Conservation (phyloP, 139 green algal species). For the Pseudopediastrum boryanum region DNA sequence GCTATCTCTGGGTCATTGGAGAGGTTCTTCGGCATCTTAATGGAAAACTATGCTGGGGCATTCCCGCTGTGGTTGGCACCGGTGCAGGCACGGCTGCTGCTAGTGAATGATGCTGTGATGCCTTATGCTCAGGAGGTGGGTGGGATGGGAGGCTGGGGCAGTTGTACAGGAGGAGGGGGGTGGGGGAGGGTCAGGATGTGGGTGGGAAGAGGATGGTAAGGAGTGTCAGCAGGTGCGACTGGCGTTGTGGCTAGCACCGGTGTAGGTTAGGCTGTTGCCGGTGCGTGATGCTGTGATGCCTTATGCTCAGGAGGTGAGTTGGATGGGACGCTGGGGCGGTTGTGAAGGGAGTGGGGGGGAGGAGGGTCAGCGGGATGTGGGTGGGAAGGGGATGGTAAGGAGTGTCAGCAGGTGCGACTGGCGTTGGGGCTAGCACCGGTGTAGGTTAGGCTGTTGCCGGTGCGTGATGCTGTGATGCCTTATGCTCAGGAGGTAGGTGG, state of each 20-base stretch:
- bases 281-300: constrained; percentile 70
- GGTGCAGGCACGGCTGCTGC: constrained; percentile 85
- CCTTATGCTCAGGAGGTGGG: constrained; percentile 66
- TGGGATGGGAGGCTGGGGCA: neutral
- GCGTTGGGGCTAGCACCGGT: too few species aligned
- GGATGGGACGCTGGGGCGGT: too few species aligned
- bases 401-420: too few species aligned
- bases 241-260: constrained; percentile 94
- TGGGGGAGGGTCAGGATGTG: neutral
- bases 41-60: constrained; percentile 93
- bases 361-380: too few species aligned
- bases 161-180: neutral
- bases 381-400: too few species aligned
- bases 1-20: too few species aligned
- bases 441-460: constrained; percentile 80
- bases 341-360: too few species aligned
- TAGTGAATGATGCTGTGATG: constrained; percentile 74
- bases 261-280: constrained; percentile 80
- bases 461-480: constrained; percentile 67
- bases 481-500: constrained; percentile 75
- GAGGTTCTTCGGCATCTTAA: constrained; percentile 95
- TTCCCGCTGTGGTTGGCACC: constrained; percentile 96
- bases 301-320: constrained; percentile 73
- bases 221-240: too few species aligned
- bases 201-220: too few species aligned